phyloP scores from a whole-genome alignment of 2,329 filamentous ascomycete species.

The Grosmannia clavigera region DNA sequence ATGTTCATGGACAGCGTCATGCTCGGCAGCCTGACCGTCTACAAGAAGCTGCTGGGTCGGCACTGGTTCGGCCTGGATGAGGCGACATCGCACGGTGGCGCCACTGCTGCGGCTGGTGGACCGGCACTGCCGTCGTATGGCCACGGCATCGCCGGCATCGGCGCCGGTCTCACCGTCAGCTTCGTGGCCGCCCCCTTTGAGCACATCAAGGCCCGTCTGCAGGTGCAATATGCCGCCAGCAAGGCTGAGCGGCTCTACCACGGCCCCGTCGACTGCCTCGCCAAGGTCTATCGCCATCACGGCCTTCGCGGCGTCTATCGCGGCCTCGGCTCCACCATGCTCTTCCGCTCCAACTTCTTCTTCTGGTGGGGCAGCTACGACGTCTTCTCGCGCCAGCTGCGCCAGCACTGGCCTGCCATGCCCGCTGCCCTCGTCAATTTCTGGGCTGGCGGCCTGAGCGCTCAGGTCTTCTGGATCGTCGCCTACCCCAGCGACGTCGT shows the following conservation, averaged over 20 bases:
- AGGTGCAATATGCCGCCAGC: constrained; percentile 79
- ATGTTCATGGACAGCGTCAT: constrained; percentile 94
- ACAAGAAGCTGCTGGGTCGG: constrained; percentile 72
- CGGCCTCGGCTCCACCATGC: constrained; percentile 68
- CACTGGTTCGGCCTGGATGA: constrained; percentile 49
- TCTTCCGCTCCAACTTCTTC: constrained; percentile 92
- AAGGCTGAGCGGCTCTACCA: constrained; percentile 70
- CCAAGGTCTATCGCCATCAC: constrained; percentile 57
- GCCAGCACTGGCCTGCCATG: constrained; percentile 48
- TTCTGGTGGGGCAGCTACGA: constrained; percentile 98
- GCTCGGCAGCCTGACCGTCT: constrained; percentile 84
- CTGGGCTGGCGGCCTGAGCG: constrained; percentile 88
- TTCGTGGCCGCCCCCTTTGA: constrained; percentile 91
- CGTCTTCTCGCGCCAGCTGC: constrained; percentile 58
- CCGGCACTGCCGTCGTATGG: constrained; percentile 59
- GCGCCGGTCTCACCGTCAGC: constrained; percentile 81
- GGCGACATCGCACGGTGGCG: constrained; percentile 19
- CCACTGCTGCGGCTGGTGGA: constrained; percentile 20
- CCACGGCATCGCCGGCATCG: constrained; percentile 75
- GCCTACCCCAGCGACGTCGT: constrained; percentile 88
- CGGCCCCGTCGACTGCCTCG: constrained; percentile 74
- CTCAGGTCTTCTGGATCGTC: constrained; percentile 89
- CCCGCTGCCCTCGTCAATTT: constrained; percentile 81
- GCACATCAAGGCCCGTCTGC: constrained; percentile 85
- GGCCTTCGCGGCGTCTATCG: constrained; percentile 75